Percentiles rank a stretch among this genome's conserved stretches.
Conservation (phyloP, 2,329 filamentous ascomycete genomes). For the Cordyceps cicadae region DNA sequence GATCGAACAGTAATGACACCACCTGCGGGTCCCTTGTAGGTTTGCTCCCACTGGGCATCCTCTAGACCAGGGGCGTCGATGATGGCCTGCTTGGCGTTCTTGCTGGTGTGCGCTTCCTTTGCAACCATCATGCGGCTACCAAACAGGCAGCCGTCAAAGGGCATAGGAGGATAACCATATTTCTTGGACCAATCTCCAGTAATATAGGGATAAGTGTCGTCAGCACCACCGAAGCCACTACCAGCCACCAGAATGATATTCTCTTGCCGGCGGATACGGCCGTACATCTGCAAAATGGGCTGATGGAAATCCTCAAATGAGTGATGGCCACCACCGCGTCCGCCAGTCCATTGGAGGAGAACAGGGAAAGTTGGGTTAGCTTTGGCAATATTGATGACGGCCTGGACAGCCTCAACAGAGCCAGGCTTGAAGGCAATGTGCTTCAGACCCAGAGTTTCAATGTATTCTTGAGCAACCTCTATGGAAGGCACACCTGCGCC, state of each 20-base stretch:
- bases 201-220: conserved; percentile 88
- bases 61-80: conserved; percentile 75
- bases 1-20: conserved; percentile 95
- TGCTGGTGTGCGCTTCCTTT: conserved; percentile 84
- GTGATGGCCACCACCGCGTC: conserved; percentile 87
- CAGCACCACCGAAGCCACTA: conserved; percentile 82
- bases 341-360: conserved; percentile 89
- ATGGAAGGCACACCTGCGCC: conserved; percentile 90
- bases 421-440: conserved; percentile 94
- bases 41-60: conserved; percentile 82
- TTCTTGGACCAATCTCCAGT: conserved; percentile 82
- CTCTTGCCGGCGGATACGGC: conserved; percentile 71
- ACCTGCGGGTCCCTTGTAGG: conserved; percentile 82
- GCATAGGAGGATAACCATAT: conserved; percentile 86
- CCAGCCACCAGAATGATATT: conserved; percentile 87
- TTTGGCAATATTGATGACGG: conserved; percentile 86
- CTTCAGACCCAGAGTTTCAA: conserved; percentile 83
- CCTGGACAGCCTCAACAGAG: conserved; percentile 78
- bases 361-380: conserved; percentile 93
- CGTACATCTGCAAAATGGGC: conserved; percentile 85
- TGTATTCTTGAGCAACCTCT: conserved; percentile 88
- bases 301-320: conserved; percentile 94
- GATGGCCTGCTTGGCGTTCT: conserved; percentile 82
- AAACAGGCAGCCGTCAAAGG: conserved; percentile 85
- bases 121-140: conserved; percentile 93